These are phyloP conservation scores for Microbotryum silenes-acaulis DNA, from an alignment of 1,284 basidiomycete genomes.

Conservation along the genomic window DNA sequence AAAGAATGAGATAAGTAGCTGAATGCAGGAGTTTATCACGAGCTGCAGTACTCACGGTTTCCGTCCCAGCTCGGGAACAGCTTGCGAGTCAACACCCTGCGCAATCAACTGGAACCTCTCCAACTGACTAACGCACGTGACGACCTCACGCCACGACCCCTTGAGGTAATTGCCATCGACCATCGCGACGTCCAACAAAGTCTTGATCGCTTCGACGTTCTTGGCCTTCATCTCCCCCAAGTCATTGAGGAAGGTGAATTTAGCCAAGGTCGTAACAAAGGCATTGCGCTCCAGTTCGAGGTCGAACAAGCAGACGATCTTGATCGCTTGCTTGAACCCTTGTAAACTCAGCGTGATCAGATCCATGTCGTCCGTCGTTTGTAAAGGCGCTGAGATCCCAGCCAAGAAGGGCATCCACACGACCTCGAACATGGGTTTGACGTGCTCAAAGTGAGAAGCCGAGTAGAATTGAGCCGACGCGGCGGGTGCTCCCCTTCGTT, in stretches of 20 bases:
- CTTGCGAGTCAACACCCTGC: constrained; percentile 56
- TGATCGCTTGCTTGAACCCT: constrained; percentile 87
- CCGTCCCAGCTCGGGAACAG: constrained; percentile 68
- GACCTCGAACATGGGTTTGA: constrained; percentile 94
- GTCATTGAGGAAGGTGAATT: constrained; percentile 95
- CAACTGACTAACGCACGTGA: constrained; percentile 91
- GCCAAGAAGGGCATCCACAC: constrained; percentile 96
- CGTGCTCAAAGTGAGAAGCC: constrained; percentile 89
- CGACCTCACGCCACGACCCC: constrained; percentile 88
- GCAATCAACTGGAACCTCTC: constrained; percentile 94
- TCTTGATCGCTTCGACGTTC: constrained; percentile 96
- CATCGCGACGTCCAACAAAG: constrained; percentile 82
- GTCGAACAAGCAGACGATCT: constrained; percentile 89
- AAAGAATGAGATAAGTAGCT: neutral
- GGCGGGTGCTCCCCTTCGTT: constrained; percentile 58
- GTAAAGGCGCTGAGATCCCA: constrained; percentile 81
- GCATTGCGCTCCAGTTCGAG: constrained; percentile 91
- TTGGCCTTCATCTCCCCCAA: constrained; percentile 96
- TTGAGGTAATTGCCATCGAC: constrained; percentile 90
- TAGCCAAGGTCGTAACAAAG: constrained; percentile 92
- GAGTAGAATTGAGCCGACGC: constrained; percentile 80
- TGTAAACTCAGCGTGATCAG: constrained; percentile 85
- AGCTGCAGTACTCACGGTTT: constrained; percentile 54
- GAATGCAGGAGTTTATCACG: too few species aligned
- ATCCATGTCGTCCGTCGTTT: constrained; percentile 70